Evolutionary conservation across 1,284 basidiomycete species (phyloP).

Genomic region (Vanrija sp.): DNA sequence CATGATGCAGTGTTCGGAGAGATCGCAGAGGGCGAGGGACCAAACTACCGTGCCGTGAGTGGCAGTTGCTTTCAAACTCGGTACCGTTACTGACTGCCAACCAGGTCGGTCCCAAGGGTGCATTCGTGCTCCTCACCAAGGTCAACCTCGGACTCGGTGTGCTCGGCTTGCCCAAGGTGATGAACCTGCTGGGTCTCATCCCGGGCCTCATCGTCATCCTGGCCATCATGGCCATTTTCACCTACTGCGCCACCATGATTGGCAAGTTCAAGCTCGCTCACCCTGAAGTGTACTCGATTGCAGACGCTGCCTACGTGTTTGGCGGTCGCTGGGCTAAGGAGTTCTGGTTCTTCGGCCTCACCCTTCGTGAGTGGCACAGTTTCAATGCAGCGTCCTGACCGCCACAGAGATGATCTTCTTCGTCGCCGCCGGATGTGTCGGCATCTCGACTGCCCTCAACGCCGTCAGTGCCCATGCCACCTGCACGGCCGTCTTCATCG

Average conservation of each 20-base stretch:
- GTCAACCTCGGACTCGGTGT: slow-evolving; percentile 46
- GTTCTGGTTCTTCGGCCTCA: slow-evolving; percentile 21
- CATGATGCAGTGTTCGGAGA: slow-evolving; percentile 27
- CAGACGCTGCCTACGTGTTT: slow-evolving; percentile 22
- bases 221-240: slow-evolving; percentile 28
- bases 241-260: slow-evolving; percentile 11
- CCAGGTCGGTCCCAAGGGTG: slow-evolving; percentile 12
- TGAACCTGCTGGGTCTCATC: slow-evolving; percentile 28
- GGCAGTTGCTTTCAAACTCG: slow-evolving; percentile 19
- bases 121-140: slow-evolving; percentile 32
- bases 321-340: background rate
- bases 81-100: slow-evolving; percentile 17
- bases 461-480: slow-evolving; percentile 40
- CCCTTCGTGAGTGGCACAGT: background rate
- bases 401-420: too few relatives aligned
- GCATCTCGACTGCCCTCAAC: slow-evolving; percentile 37
- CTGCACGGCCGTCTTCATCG: slow-evolving; percentile 45
- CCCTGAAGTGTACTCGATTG: slow-evolving; percentile 18
- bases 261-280: slow-evolving; percentile 23
- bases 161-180: slow-evolving; percentile 29
- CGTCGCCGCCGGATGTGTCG: too few relatives aligned
- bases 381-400: too few relatives aligned
- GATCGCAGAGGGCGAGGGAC: slow-evolving; percentile 20
- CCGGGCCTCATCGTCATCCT: slow-evolving; percentile 34
- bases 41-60: slow-evolving; percentile 25